A percentile compares a stretch with the other conserved stretches of the same genome.
Evolutionary conservation across 1,284 basidiomycete species (phyloP).

Genomic region (Sporisorium exsertum): DNA sequence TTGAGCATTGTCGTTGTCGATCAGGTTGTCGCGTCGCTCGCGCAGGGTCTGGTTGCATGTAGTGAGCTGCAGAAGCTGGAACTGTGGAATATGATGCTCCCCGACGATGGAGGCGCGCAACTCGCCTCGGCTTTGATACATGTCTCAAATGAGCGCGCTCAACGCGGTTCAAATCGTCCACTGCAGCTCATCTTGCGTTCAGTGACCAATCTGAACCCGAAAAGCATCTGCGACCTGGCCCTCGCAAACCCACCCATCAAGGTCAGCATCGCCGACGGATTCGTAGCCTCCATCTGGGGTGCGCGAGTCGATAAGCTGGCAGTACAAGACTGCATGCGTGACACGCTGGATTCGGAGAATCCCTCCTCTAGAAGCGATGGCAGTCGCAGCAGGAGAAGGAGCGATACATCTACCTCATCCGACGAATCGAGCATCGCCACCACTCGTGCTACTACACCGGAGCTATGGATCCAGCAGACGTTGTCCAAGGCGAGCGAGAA

Average conservation of each 20-base stretch:
- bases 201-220: slow-evolving; percentile 21
- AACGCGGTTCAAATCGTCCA: too few relatives aligned
- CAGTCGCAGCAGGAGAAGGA: not conserved
- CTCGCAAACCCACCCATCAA: slow-evolving; percentile 19
- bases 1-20: slow-evolving; percentile 45
- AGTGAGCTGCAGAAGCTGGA: slow-evolving; percentile 17
- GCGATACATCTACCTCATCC: not conserved
- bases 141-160: not conserved
- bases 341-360: slow-evolving; percentile 2
- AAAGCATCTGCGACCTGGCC: slow-evolving; percentile 13
- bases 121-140: slow-evolving; percentile 22
- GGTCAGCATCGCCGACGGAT: slow-evolving; percentile 43
- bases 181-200: slow-evolving; percentile 25
- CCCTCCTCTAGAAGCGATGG: not conserved
- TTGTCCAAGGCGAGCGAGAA: slow-evolving; percentile 21
- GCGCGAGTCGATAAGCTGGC: slow-evolving; percentile 19
- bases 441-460: slow-evolving; percentile 20
- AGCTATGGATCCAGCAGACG: slow-evolving; percentile 21
- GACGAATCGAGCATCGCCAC: slow-evolving; percentile 19
- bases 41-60: slow-evolving; percentile 20
- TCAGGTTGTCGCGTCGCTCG: slow-evolving; percentile 23
- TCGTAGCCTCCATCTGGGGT: slow-evolving; percentile 41
- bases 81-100: slow-evolving; percentile 44
- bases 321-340: slow-evolving; percentile 27
- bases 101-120: slow-evolving; percentile 13